A percentile compares a stretch with the other conserved stretches of the same genome.
Conservation (phyloP, 2,329 filamentous ascomycete species). For the Cryphonectria radicalis region DNA sequence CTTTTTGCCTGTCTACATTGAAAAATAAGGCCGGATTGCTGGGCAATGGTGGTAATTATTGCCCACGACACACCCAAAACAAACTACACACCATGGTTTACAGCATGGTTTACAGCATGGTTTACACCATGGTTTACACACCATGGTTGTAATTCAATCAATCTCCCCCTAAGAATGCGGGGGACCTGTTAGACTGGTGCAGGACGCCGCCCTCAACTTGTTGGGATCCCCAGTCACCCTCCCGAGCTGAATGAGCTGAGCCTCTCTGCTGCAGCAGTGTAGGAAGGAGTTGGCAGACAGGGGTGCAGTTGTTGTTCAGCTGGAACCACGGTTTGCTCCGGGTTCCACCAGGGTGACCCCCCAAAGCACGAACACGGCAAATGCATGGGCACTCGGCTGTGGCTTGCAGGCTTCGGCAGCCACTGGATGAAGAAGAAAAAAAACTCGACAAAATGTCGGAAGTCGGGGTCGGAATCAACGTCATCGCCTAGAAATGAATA, state of each 20-base stretch:
- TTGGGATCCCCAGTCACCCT: background rate
- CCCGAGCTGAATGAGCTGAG: background rate
- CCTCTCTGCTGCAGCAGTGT: background rate
- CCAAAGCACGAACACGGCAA: background rate
- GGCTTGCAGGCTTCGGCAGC: background rate
- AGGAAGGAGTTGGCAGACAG: conserved; percentile 2
- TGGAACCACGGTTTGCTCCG: background rate
- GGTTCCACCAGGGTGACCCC: background rate
- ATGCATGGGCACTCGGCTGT: background rate
- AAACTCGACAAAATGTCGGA: background rate
- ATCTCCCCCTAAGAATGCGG: background rate
- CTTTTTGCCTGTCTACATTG: background rate
- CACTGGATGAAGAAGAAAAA: background rate
- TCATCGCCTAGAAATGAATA: conserved; percentile 13
- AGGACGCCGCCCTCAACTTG: background rate
- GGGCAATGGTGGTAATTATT: background rate
- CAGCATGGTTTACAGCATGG: background rate
- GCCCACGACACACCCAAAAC: background rate
- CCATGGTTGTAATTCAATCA: background rate
- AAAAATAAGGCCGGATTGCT: background rate
- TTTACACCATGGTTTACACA: background rate
- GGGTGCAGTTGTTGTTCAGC: background rate
- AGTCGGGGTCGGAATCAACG: background rate
- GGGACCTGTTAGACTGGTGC: background rate
- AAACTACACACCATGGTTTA: background rate